A percentile compares a stretch with the other conserved stretches of the same genome.
Evolutionary conservation across 2,329 filamentous ascomycete genomes (phyloP).

Genomic region (Colletotrichum tanaceti): DNA sequence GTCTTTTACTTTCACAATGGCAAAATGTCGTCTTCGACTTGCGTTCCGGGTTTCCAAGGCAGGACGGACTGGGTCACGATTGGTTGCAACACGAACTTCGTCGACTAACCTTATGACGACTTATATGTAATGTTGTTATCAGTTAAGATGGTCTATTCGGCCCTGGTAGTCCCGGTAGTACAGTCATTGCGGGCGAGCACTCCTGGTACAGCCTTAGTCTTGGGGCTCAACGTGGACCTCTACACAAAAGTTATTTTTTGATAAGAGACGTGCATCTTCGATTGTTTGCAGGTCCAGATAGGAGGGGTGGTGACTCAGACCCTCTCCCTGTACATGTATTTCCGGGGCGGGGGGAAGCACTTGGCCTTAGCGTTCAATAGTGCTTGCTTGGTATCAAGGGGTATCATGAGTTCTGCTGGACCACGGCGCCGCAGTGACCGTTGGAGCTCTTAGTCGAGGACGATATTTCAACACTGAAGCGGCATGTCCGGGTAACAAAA

Average conservation of each 20-base stretch:
- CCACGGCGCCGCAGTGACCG: slow-evolving; percentile 39
- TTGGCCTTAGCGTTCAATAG: slow-evolving; percentile 51
- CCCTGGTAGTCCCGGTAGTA: background rate
- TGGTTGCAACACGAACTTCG: background rate
- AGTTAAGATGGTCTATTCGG: slow-evolving; percentile 4
- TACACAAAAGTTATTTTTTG: slow-evolving; percentile 24
- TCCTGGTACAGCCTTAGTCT: slow-evolving; percentile 9
- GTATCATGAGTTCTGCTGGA: slow-evolving; percentile 39
- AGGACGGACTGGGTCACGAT: background rate
- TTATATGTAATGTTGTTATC: slow-evolving; percentile 18
- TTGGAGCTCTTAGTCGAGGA: background rate
- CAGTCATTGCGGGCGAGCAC: slow-evolving; percentile 10
- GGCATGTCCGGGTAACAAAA: background rate
- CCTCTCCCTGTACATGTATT: slow-evolving; percentile 24
- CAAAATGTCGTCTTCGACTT: slow-evolving; percentile 19
- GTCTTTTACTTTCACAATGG: slow-evolving; percentile 12
- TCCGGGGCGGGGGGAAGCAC: slow-evolving; percentile 46
- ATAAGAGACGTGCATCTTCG: slow-evolving; percentile 1
- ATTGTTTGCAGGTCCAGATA: background rate
- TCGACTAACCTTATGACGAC: background rate
- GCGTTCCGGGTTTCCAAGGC: slow-evolving; percentile 5
- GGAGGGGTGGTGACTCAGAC: background rate
- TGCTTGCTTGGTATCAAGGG: slow-evolving; percentile 43
- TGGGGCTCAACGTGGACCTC: slow-evolving; percentile 6
- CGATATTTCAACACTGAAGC: background rate